These are phyloP conservation scores for Globisporangium viniferum DNA, from an alignment of 352 stramenopile species.

Conservation along the genomic window DNA sequence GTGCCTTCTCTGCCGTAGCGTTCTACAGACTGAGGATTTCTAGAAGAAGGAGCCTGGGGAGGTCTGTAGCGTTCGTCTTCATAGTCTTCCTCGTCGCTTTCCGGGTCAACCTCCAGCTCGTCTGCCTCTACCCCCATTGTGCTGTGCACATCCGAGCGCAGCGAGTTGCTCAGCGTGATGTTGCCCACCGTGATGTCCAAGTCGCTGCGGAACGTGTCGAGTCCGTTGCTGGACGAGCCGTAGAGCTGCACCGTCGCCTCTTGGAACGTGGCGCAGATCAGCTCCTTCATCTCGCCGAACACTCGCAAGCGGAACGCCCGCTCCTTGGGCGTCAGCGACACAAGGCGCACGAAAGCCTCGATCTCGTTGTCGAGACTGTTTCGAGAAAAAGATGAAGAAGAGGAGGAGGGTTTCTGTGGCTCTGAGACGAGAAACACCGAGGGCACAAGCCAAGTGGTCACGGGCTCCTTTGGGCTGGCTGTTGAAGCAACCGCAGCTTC, in stretches of 20 bases:
- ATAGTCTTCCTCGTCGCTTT: constrained; percentile 15
- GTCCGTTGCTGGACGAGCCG: constrained; percentile 61
- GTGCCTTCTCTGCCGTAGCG: background rate
- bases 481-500: background rate
- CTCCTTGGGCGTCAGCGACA: constrained; percentile 47
- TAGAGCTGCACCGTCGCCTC: constrained; percentile 54
- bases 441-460: background rate
- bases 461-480: background rate
- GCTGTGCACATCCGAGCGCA: constrained; percentile 15
- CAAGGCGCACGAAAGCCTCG: constrained; percentile 35
- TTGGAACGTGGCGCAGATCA: constrained; percentile 43
- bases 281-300: constrained; percentile 41
- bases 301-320: constrained; percentile 29
- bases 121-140: background rate
- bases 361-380: constrained; percentile 39
- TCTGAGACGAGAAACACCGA: background rate
- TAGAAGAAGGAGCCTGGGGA: background rate
- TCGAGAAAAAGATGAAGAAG: background rate
- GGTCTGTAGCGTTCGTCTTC: constrained; percentile 12
- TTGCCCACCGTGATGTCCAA: constrained; percentile 72
- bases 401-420: background rate
- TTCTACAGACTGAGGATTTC: background rate
- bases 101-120: constrained; percentile 5
- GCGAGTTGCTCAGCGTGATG: constrained; percentile 26
- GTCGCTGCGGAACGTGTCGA: constrained; percentile 77